Evolutionary conservation across 352 stramenopile species (phyloP).

Genomic region (Phytophthora hibernalis): DNA sequence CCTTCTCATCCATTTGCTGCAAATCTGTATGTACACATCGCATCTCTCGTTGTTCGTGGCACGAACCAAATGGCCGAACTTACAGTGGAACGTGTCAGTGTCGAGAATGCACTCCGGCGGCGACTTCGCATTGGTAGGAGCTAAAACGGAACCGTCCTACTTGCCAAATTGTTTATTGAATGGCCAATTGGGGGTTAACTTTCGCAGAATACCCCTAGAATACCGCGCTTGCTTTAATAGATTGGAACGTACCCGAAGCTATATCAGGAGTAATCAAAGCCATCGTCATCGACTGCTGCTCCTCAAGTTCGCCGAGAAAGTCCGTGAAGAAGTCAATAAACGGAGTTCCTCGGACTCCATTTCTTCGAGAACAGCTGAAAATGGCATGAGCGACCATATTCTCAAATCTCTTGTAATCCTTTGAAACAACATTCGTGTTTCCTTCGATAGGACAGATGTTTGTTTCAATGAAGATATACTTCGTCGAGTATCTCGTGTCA

Average conservation of each 20-base stretch:
- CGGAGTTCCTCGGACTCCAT: conserved; percentile 34
- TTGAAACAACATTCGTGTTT: not conserved
- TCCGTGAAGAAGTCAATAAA: conserved; percentile 32
- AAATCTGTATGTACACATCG: conserved; percentile 1
- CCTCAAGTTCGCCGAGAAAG: conserved; percentile 27
- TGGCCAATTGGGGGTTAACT: too few relatives aligned
- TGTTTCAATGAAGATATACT: not conserved
- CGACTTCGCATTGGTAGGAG: conserved; percentile 22
- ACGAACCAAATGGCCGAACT: conserved; percentile 20
- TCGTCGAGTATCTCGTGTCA: conserved; percentile 5
- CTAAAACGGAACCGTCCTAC: conserved; percentile 9
- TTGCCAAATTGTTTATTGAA: too few relatives aligned
- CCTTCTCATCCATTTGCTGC: not conserved
- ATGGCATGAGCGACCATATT: conserved; percentile 42
- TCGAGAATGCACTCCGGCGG: conserved; percentile 13
- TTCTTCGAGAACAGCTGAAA: conserved; percentile 40
- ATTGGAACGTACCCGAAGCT: not conserved
- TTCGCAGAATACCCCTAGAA: conserved; percentile 1
- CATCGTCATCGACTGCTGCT: not conserved
- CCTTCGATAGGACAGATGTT: not conserved
- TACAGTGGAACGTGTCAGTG: not conserved
- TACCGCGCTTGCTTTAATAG: not conserved
- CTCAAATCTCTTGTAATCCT: conserved; percentile 28
- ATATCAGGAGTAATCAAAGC: not conserved
- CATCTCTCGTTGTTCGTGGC: not conserved